Evolutionary conservation across 192 early-diverging fungal genomes (phyloP), one percentile per base, ranked within the genome.

Genomic region (Coemansia sp.): DNA sequence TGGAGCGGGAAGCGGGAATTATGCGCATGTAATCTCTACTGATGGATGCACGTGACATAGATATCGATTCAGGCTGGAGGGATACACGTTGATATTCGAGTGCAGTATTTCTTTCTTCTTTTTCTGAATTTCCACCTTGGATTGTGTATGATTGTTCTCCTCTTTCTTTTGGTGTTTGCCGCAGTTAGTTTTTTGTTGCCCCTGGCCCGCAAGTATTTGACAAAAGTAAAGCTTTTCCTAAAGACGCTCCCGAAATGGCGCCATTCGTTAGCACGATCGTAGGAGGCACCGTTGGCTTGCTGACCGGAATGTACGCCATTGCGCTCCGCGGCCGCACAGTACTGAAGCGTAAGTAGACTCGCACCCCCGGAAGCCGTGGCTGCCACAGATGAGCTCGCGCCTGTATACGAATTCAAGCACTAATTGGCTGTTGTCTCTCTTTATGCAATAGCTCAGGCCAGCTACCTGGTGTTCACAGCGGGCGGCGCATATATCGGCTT

Each of bases 231-330:
- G 29, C 45, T 31, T 31, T 47, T 47, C 27, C 10, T 9, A 17
- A 47, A 17, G 7, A n/a, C 45, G 11, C 22, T 47, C 19, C 3
- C 19, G n/a, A 47, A 47, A 67, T 62, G 63, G 42, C 64, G 29
- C 67, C 58, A 5, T 61, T 69, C 26, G 9, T 65, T 14, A 65
- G 55, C 32, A 68, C 59, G 41, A 33, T 65, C 17, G 63, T 77
- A 15, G 73, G 73, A 37, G 56, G 53, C 9, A 45, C 62, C 8
- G 60, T 77, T 10, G 73, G 73, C 3, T 55, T 77, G 26, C 7
- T 45, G 15, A 77, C 73, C 1, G 73, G 66, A 43, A 69, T 77
- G 66, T 77, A 69, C 55, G 48, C 65, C 30, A 69, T 69, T 36
- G 73, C 49, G 1, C 73, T 77, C 9, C 73, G 65, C 32, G 62